Evolutionary conservation across 2,329 filamentous ascomycete genomes (phyloP), one percentile per base, ranked within the genome.

Genomic region (Bipolaris sorokiniana): DNA sequence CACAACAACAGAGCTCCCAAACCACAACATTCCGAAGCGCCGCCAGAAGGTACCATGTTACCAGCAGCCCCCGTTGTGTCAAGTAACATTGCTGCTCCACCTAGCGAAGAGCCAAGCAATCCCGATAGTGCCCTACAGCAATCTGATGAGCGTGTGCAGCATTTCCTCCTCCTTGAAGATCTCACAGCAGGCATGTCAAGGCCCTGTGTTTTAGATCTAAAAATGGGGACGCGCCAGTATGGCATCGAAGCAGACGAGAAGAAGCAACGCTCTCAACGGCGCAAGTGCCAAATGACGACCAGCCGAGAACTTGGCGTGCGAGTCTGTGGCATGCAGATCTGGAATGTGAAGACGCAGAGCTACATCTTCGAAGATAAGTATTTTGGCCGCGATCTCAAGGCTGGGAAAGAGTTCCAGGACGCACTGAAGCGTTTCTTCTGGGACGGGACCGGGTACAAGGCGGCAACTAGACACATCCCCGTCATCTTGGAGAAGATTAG

Each of bases 281-380:
- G 91, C 66, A 99, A 99, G 77, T 98, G 95, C 76, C 89, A 91
- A 63, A 89, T 86, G 62, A 99, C 95, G 0, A 99, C 95, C 0
- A 98, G 95, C 7, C 88, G 89, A 58, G 88, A 96, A 74, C 85
- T 99, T 0, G 95, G 95, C 3, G 95, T 99, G 2, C 88, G 95
- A 18, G 88, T 99, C 4, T 99, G 95, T 72, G 95, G 95, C 4
- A 88, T 99, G 79, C 95, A 99, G 75, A 92, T 96, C 1, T 99
- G 94, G 92, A 94, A 98, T 71, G 88, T 88, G 20, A 88, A 88
- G 63, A 89, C 87, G 34, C 87, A 96, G 70, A 88, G 86, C 45
- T 97, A 97, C 72, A 83, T 93, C n/a, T 99, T 98, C 72, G 90
- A 96, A 73, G 95, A 99, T 83, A 99, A 99, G 77, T 99, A 99